phyloP scores from a whole-genome alignment of 1,284 basidiomycete genomes.

The Sanghuangporus weigelae region DNA sequence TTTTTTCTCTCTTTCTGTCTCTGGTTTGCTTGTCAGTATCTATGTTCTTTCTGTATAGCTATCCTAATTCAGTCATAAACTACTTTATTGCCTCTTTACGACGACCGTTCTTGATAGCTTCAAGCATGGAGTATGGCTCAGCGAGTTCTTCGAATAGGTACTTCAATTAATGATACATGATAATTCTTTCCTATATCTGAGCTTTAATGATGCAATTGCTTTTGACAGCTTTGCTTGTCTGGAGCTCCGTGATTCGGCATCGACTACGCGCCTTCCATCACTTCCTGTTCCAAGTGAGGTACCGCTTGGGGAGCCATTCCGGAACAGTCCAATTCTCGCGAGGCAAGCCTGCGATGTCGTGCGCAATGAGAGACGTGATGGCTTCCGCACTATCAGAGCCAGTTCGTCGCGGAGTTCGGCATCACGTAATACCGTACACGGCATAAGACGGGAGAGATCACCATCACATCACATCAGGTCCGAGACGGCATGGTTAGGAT shows the following conservation, averaged over 20 bases:
- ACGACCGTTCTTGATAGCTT: too few species aligned
- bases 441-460: background rate
- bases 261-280: background rate
- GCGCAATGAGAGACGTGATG: conserved; percentile 57
- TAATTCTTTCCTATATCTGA: background rate
- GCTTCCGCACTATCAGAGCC: conserved; percentile 50
- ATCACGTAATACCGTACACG: too few species aligned
- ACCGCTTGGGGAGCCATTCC: conserved; percentile 60
- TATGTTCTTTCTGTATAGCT: too few species aligned
- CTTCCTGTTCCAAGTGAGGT: conserved; percentile 39
- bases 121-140: too few species aligned
- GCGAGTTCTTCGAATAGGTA: too few species aligned
- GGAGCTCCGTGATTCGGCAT: background rate
- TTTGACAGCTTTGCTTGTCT: background rate
- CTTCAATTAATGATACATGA: too few species aligned
- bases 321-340: conserved; percentile 46
- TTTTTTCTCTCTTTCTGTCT: too few species aligned
- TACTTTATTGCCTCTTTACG: too few species aligned
- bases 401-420: too few species aligned
- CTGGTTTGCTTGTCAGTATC: too few species aligned
- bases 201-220: background rate
- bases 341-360: conserved; percentile 35
- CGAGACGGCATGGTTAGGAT: background rate
- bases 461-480: background rate
- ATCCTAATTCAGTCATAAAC: too few species aligned